Conservation (phyloP, 805 yeast genomes). For the Starmerella asiatica region DNA sequence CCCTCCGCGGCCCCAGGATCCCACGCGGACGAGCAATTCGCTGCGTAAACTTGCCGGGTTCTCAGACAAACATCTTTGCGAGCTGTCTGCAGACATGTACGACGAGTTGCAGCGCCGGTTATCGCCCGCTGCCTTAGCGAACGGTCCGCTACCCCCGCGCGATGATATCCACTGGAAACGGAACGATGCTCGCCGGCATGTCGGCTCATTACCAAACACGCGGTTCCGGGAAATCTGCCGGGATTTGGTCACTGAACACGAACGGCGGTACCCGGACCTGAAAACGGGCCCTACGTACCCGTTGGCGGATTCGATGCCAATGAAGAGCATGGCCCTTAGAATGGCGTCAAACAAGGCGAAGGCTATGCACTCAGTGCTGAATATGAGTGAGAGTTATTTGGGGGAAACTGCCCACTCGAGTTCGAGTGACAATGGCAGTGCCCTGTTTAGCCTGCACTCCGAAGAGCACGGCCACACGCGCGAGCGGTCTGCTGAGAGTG, state of each 20-base stretch:
- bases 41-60: slow-evolving; percentile 44
- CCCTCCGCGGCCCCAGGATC: slow-evolving; percentile 6
- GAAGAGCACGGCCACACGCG: neutral
- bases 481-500: neutral
- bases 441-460: neutral
- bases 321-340: neutral
- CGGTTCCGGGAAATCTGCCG: slow-evolving; percentile 82
- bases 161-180: slow-evolving; percentile 78
- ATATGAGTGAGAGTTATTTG: neutral
- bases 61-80: slow-evolving; percentile 56
- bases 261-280: slow-evolving; percentile 50
- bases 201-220: slow-evolving; percentile 66
- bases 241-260: slow-evolving; percentile 78
- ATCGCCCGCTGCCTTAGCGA: slow-evolving; percentile 33
- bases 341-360: neutral
- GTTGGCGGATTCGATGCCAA: slow-evolving; percentile 9
- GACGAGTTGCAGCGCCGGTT: slow-evolving; percentile 81
- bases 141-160: slow-evolving; percentile 47
- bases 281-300: slow-evolving; percentile 14
- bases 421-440: neutral
- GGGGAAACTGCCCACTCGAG: neutral
- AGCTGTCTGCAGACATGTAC: slow-evolving; percentile 83
- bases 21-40: slow-evolving; percentile 10
- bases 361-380: neutral
- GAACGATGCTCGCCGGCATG: slow-evolving; percentile 86